These are phyloP conservation scores for Aquilaria agallochum DNA, from an alignment of 441 rosid genomes.

Conservation along the genomic window DNA sequence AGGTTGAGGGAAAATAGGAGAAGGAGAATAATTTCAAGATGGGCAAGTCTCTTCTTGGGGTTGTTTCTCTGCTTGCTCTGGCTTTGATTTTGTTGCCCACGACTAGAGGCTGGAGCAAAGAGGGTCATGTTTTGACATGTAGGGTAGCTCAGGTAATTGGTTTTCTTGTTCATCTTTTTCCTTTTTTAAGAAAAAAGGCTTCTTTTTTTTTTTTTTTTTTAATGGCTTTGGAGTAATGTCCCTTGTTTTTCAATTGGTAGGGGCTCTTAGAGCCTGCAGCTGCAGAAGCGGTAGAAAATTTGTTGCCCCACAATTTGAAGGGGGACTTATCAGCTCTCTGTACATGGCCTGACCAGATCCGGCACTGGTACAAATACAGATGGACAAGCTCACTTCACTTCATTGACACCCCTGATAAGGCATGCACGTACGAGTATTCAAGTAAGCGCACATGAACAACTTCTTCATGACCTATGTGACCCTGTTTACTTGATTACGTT, in stretches of 20 bases:
- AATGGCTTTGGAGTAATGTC: neutral
- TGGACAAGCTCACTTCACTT: conserved; percentile 95
- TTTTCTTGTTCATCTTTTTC: too few relatives aligned
- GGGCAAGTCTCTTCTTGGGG: conserved; percentile 13
- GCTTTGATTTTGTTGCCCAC: conserved; percentile 32
- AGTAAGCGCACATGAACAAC: conserved; percentile 32
- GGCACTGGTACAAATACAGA: conserved; percentile 83
- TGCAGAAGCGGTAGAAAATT: conserved; percentile 59
- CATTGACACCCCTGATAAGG: conserved; percentile 86
- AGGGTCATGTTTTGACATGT: conserved; percentile 87
- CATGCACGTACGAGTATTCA: conserved; percentile 62
- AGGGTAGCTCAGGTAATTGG: conserved; percentile 75
- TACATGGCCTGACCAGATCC: conserved; percentile 89
- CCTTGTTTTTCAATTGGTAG: conserved; percentile 23
- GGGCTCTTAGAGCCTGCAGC: conserved; percentile 67
- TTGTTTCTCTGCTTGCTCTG: conserved; percentile 26
- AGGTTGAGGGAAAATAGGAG: neutral
- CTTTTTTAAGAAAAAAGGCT: neutral
- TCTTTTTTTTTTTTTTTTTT: neutral
- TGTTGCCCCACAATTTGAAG: conserved; percentile 56
- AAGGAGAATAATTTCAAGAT: conserved; percentile 15
- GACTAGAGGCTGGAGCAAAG: conserved; percentile 81
- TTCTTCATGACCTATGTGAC: neutral
- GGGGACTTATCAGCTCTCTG: conserved; percentile 85
- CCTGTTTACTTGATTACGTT: too few relatives aligned